Evolutionary conservation across 2,329 filamentous ascomycete genomes (phyloP).

Genomic region (Trichoderma oligosporum): DNA sequence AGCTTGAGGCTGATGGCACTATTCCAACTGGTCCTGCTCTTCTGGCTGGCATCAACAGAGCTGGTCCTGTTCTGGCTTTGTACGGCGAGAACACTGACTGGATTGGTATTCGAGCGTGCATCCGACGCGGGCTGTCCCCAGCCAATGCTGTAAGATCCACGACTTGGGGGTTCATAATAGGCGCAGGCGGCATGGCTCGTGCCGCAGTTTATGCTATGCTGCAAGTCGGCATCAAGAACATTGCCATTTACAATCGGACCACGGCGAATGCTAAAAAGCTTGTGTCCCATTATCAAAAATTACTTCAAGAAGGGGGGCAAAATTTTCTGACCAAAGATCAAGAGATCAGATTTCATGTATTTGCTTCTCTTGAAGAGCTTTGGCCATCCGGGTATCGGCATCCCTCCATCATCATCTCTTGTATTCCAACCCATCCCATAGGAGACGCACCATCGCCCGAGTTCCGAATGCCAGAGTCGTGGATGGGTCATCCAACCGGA

Average conservation of each 20-base stretch:
- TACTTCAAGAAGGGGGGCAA: not conserved
- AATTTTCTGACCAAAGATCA: not conserved
- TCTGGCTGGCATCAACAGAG: slow-evolving; percentile 71
- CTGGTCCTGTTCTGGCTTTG: slow-evolving; percentile 1
- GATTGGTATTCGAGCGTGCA: slow-evolving; percentile 9
- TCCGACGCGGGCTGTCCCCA: slow-evolving; percentile 3
- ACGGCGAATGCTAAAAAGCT: not conserved
- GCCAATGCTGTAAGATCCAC: slow-evolving; percentile 1
- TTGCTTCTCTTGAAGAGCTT: not conserved
- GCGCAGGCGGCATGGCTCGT: slow-evolving; percentile 9
- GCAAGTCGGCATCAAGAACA: slow-evolving; percentile 11
- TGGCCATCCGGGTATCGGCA: slow-evolving; percentile 6
- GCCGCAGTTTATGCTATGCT: slow-evolving; percentile 11
- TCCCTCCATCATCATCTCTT: slow-evolving; percentile 7
- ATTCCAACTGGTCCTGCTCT: slow-evolving; percentile 62
- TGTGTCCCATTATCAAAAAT: slow-evolving; percentile 1
- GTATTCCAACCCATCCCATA: slow-evolving; percentile 11
- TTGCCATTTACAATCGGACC: slow-evolving; percentile 10
- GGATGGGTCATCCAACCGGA: slow-evolving; percentile 3
- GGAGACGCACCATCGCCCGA: slow-evolving; percentile 11
- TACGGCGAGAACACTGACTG: slow-evolving; percentile 13
- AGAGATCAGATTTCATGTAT: slow-evolving; percentile 4
- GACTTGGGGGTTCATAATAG: slow-evolving; percentile 4
- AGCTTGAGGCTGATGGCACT: not conserved
- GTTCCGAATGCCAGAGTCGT: slow-evolving; percentile 2